Evolutionary conservation across 2,329 filamentous ascomycete species (phyloP), one percentile per base, ranked within the genome.

Genomic region (Sporothrix schenckii): DNA sequence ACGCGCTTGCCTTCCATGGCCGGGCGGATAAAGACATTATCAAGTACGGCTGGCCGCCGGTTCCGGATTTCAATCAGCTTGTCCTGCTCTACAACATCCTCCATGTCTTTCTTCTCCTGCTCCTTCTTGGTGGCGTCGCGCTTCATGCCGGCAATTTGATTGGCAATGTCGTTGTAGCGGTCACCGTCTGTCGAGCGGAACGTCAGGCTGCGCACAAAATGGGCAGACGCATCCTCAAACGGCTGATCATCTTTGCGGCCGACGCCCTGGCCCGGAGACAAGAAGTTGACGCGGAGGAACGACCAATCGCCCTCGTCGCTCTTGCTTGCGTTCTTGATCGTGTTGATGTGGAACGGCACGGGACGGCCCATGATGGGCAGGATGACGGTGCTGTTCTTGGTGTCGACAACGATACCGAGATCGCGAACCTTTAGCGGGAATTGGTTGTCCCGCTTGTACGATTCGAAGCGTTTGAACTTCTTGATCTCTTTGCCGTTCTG

Each of bases 51-150:
- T 47, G 95, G 95, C 70, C 95, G 92, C 74, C 95, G 93, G 81
- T 95, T 71, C 5, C 70, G 65, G 19, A 98, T 94, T 78, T 97
- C 94, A 75, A 96, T 85, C 68, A 99, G 88, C 83, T 99, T 99
- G 79, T 99, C 95, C 80, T 99, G 95, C 81, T 98, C 95, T 6
- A 99, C 94, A 27, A 99, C 95, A 80, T 99, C 95, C 79, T 99
- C 95, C 91, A 99, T 91, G 76, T 99, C 94, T 83, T 99, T 99
- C 88, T 98, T 97, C 81, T 97, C 94, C 77, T 97, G 94, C 80
- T 99, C 95, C 76, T 93, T 92, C 80, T 97, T 94, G 54, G 92
- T 88, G 5, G 92, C 89, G 75, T 94, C 92, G 78, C 95, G 97
- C 83, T 97, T 97, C 84, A 99, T 90, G 77, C 97, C 95, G 13